Percentiles rank a stretch among this genome's conserved stretches.
Conservation (phyloP, 306 rosid genomes). For the Vigna unguiculata region DNA sequence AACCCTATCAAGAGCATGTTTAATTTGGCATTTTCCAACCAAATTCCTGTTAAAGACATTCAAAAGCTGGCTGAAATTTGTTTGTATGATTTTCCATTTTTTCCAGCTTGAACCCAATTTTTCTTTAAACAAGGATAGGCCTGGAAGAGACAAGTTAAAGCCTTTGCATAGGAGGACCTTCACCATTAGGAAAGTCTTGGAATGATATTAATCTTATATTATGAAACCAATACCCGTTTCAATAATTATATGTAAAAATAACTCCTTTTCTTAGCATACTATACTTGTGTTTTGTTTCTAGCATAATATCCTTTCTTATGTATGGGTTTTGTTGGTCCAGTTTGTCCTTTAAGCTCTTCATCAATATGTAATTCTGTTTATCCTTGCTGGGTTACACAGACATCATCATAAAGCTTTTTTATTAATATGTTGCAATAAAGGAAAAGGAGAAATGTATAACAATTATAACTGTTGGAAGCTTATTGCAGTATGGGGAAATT, state of each 20-base stretch:
- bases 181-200: neutral
- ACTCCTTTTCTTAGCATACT: neutral
- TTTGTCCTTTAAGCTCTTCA: constrained; percentile 14
- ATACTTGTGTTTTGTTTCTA: neutral
- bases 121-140: neutral
- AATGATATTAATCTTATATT: neutral
- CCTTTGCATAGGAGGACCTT: neutral
- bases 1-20: constrained; percentile 3
- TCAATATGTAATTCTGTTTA: neutral
- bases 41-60: neutral
- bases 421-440: neutral
- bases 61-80: constrained; percentile 1
- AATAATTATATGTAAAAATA: neutral
- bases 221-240: neutral
- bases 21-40: neutral
- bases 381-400: constrained; percentile 22
- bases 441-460: constrained; percentile 1
- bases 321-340: neutral
- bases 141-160: neutral
- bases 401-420: constrained; percentile 4
- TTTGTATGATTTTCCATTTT: neutral
- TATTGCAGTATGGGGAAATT: neutral
- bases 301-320: neutral
- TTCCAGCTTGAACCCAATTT: neutral
- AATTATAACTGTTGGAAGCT: neutral